Percentiles rank a stretch among this genome's conserved stretches.
These are phyloP conservation scores for Stenogyne calaminthoides DNA, from an alignment of 305 asterid species.

Conservation along the genomic window DNA sequence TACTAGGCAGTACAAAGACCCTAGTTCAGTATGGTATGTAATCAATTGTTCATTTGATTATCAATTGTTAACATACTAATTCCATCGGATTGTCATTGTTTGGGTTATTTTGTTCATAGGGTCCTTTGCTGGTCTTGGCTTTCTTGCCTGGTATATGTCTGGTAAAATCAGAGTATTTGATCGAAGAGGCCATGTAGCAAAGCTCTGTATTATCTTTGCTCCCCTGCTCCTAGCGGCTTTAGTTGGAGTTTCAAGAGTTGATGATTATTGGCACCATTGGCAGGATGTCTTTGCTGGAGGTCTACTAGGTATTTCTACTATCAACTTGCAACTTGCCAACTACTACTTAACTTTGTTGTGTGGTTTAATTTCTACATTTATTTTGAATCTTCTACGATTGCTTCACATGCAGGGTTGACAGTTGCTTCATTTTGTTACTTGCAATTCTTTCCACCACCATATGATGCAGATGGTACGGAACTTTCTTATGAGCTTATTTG, in stretches of 20 bases:
- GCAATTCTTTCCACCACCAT: conserved; percentile 93
- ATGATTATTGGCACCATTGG: conserved; percentile 96
- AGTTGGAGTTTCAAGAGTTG: conserved; percentile 84
- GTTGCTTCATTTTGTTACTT: conserved; percentile 86
- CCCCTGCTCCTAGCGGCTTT: conserved; percentile 77
- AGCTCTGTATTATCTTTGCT: conserved; percentile 61
- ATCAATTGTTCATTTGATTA: neutral
- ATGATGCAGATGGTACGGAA: conserved; percentile 67
- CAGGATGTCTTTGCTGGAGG: conserved; percentile 88
- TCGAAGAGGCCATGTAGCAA: conserved; percentile 77
- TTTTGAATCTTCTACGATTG: conserved; percentile 25
- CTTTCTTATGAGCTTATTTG: conserved; percentile 18
- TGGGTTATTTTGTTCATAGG: conserved; percentile 46
- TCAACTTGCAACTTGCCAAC: neutral
- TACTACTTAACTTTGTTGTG: conserved; percentile 4
- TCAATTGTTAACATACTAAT: neutral
- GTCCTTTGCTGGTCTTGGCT: conserved; percentile 93
- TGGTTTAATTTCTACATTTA: conserved; percentile 9
- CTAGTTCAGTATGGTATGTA: neutral
- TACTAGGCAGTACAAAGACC: conserved; percentile 6
- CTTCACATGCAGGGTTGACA: conserved; percentile 61
- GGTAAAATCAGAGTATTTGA: conserved; percentile 78
- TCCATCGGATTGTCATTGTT: neutral
- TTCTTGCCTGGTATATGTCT: conserved; percentile 75
- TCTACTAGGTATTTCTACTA: conserved; percentile 53